phyloP scores from a whole-genome alignment of 805 yeast species.

The Maudiozyma saulgeensis region DNA sequence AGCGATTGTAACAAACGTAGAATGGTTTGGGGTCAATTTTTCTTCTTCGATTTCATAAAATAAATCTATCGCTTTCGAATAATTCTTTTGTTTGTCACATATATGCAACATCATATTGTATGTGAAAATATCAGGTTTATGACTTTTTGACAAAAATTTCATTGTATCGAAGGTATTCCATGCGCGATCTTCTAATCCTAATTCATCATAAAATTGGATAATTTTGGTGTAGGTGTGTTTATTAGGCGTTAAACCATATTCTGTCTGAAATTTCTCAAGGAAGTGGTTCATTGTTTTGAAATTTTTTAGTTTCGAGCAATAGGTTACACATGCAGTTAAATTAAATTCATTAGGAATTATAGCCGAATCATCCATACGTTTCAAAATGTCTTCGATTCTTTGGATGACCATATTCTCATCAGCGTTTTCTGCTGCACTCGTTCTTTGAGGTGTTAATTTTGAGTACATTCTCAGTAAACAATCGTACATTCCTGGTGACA shows the following conservation, averaged over 20 bases:
- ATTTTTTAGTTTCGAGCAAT: slow-evolving; percentile 14
- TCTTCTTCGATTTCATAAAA: slow-evolving; percentile 54
- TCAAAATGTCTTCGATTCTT: slow-evolving; percentile 15
- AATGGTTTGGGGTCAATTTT: slow-evolving; percentile 13
- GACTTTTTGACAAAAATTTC: slow-evolving; percentile 62
- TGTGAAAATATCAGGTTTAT: slow-evolving; percentile 58
- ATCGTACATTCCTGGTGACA: slow-evolving; percentile 16
- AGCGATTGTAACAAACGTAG: slow-evolving; percentile 18
- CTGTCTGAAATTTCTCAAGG: slow-evolving; percentile 16
- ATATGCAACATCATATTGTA: slow-evolving; percentile 66
- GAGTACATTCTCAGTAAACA: slow-evolving; percentile 18
- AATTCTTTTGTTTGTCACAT: slow-evolving; percentile 49
- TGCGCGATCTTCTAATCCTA: slow-evolving; percentile 37
- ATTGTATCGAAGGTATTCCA: slow-evolving; percentile 69
- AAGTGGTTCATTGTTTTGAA: slow-evolving; percentile 19
- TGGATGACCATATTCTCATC: slow-evolving; percentile 7
- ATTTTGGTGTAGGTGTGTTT: slow-evolving; percentile 23
- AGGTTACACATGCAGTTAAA: slow-evolving; percentile 20
- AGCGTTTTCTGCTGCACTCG: not conserved
- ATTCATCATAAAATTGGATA: slow-evolving; percentile 19
- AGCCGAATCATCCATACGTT: slow-evolving; percentile 12
- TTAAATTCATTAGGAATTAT: slow-evolving; percentile 12
- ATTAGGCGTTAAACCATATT: slow-evolving; percentile 21
- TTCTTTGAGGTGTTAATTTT: slow-evolving; percentile 5
- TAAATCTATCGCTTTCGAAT: slow-evolving; percentile 69